phyloP scores from a whole-genome alignment of 148 eudicot genomes.

The Vaccinium darrowii region DNA sequence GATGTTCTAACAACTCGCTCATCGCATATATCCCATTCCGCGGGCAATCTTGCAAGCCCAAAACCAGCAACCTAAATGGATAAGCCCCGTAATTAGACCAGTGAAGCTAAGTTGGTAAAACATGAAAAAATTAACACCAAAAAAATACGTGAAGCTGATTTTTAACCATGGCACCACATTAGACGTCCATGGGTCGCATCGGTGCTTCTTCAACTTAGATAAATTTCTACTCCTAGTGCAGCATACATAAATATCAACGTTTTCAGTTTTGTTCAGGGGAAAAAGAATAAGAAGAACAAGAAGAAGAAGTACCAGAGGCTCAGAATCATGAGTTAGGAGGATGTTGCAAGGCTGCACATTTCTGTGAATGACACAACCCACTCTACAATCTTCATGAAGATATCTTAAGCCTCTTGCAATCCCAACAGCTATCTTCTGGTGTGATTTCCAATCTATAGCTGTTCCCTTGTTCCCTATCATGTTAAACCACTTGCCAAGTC shows the following conservation, averaged over 20 bases:
- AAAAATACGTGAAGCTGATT: neutral
- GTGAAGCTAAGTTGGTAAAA: neutral
- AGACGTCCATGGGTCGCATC: neutral
- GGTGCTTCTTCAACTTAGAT: neutral
- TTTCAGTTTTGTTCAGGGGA: neutral
- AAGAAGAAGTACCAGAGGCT: slow-evolving; percentile 63
- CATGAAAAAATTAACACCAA: neutral
- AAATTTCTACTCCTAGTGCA: neutral
- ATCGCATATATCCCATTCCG: slow-evolving; percentile 54
- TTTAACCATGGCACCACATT: neutral
- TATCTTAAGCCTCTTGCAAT: slow-evolving; percentile 89
- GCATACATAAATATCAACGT: neutral
- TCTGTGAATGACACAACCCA: slow-evolving; percentile 82
- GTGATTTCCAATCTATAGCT: slow-evolving; percentile 55
- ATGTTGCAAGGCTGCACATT: slow-evolving; percentile 83
- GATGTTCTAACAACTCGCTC: slow-evolving; percentile 67
- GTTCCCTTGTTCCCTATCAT: slow-evolving; percentile 48
- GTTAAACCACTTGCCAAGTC: slow-evolving; percentile 6
- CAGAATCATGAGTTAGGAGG: slow-evolving; percentile 83
- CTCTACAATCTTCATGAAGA: slow-evolving; percentile 95
- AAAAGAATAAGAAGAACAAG: neutral
- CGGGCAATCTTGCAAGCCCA: slow-evolving; percentile 75
- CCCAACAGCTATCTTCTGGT: slow-evolving; percentile 75
- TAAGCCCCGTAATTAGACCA: slow-evolving; percentile 4
- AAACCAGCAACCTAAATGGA: slow-evolving; percentile 75